phyloP scores from a whole-genome alignment of 108 stramenopile species.

The Pseudonitzschia pungens region DNA sequence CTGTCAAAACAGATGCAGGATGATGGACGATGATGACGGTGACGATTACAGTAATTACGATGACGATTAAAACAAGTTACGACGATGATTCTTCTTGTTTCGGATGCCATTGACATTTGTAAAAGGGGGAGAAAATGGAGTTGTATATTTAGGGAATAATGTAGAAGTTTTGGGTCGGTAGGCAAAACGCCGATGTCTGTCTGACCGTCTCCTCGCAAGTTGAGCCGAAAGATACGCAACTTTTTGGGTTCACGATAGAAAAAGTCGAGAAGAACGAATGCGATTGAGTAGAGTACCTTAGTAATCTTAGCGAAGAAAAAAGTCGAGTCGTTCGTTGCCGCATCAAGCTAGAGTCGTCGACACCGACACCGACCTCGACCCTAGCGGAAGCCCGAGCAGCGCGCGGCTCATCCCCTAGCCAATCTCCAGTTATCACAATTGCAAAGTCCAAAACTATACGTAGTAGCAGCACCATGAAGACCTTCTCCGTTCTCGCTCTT shows the following conservation, averaged over 20 bases:
- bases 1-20: too few relatives aligned
- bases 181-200: background rate
- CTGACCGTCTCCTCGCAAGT: constrained; percentile 15
- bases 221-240: constrained; percentile 7
- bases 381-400: constrained; percentile 11
- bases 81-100: too few relatives aligned
- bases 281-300: too few relatives aligned
- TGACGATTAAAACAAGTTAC: too few relatives aligned
- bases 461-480: constrained; percentile 35
- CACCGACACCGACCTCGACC: constrained; percentile 11
- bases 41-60: too few relatives aligned
- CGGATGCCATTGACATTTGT: too few relatives aligned
- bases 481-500: constrained; percentile 12
- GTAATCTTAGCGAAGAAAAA: too few relatives aligned
- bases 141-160: too few relatives aligned
- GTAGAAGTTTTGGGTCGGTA: too few relatives aligned
- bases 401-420: constrained; percentile 11
- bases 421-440: background rate
- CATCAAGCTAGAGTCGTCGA: constrained; percentile 9
- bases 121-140: too few relatives aligned
- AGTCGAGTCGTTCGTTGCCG: constrained; percentile 38
- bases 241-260: constrained; percentile 23
- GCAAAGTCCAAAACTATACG: background rate
- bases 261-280: constrained; percentile 40
- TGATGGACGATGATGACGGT: too few relatives aligned